These are phyloP conservation scores for Sugiyamaella xylanicola DNA, from an alignment of 1,139 yeast genomes.

Conservation along the genomic window DNA sequence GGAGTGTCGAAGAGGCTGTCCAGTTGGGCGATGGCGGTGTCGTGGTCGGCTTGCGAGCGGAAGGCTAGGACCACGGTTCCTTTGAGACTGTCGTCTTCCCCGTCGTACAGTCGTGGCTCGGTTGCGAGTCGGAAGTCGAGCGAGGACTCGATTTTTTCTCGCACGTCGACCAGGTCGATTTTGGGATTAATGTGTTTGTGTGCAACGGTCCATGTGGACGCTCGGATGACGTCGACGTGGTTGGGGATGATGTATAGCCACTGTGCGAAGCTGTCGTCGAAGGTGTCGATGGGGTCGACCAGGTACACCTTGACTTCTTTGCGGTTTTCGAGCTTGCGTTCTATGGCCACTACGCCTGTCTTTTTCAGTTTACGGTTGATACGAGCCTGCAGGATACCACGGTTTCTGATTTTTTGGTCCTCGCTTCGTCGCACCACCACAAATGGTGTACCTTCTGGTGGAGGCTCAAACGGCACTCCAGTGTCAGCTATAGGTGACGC, in stretches of 20 bases:
- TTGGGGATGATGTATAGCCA: neutral
- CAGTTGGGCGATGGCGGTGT: neutral
- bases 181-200: neutral
- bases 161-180: neutral
- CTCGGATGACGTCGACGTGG: neutral
- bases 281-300: neutral
- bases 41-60: neutral
- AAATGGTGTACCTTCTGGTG: neutral
- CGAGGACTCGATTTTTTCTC: neutral
- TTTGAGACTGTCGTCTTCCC: neutral
- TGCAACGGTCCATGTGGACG: neutral
- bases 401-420: neutral
- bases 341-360: neutral
- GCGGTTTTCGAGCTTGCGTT: neutral
- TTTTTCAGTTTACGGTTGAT: neutral
- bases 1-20: neutral
- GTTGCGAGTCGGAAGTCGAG: neutral
- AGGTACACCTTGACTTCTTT: neutral
- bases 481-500: neutral
- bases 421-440: neutral
- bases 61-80: neutral
- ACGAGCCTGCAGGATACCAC: neutral
- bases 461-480: neutral
- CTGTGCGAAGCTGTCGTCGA: neutral
- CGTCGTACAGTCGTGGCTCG: neutral